Base-by-base conservation (phyloP, 129 eudicot genomes). In the Helichrysum umbraculigerum region DNA sequence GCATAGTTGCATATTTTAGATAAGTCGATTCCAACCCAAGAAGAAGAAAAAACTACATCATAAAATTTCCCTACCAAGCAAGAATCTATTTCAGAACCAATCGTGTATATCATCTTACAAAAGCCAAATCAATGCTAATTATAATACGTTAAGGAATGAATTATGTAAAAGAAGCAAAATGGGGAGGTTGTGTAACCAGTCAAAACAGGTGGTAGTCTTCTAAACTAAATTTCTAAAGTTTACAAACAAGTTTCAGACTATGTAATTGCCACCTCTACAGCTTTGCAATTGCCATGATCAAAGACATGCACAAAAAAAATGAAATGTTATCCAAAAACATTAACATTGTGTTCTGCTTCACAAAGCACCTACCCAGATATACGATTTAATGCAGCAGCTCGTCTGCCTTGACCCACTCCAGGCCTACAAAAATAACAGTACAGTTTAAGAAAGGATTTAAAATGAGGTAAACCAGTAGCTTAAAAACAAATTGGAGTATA, bases 401-500 rank as follows among this genome's bases (percentile, higher is more conserved):
- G 88, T 81, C 92, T 87, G 16, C 85, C 80, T 68, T 87, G 90
- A 72, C 81, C 84, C 16, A 69, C 76, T 58, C 91, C 91, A 44
- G 86, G 86, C 82, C 98, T 93, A 84, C 87, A 84, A 22, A 66
- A 44, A 15, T 29, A 12, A 4, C 17, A 75, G 1, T 56, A 10
- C 39, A 63, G 28, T 25, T 63, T 44, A 35, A 19, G 20, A 17
- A 42, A 35, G 17, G 12, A 28, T 7, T 58, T 16, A 56, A 56
- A 1, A 19, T n/a, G 22, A 56, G 3, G 25, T 52, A 16, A n/a
- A 56, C 25, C 22, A n/a, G 20, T 15, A 52, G 20, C 21, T 52
- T 52, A n/a, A 1, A n/a, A 25, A n/a, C 25, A 56, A 56, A 16
- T 16, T n/a, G n/a, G 21, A n/a, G 19, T 56, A 56, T n/a, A 56